A percentile compares a stretch with the other conserved stretches of the same genome.
phyloP scores from a whole-genome alignment of 2,329 filamentous ascomycete species.

The Fusarium sulawesiense region DNA sequence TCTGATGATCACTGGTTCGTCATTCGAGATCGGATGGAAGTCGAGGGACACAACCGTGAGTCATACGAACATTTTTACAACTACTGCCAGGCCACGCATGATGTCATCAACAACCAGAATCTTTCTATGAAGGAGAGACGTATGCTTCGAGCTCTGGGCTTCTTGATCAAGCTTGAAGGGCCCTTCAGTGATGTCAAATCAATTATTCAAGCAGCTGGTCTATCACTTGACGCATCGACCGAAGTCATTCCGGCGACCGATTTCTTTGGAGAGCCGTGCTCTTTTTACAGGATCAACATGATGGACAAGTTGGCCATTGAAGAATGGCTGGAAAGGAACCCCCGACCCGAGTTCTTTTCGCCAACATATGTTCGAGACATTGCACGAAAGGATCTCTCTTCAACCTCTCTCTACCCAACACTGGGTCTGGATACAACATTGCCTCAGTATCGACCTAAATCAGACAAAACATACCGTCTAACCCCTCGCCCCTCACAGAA shows the following conservation, averaged over 20 bases:
- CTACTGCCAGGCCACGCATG: no score
- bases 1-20: no score
- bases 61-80: no score
- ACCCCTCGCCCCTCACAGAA: not conserved
- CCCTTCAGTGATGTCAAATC: not conserved
- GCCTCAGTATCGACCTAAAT: not conserved
- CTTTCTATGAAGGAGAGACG: no score
- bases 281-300: not conserved
- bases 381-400: not conserved
- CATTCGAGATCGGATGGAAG: no score
- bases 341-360: not conserved
- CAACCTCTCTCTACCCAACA: not conserved
- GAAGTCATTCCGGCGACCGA: not conserved
- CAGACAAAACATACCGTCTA: not conserved
- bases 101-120: no score
- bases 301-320: not conserved
- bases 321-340: not conserved
- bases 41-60: no score
- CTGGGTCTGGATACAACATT: not conserved
- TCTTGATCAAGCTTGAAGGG: not conserved
- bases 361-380: not conserved
- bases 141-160: not conserved
- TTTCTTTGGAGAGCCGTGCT: not conserved
- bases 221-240: not conserved
- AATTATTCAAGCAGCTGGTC: not conserved